phyloP scores from a whole-genome alignment of 345 rosid species.

The Salix arbutifolia region DNA sequence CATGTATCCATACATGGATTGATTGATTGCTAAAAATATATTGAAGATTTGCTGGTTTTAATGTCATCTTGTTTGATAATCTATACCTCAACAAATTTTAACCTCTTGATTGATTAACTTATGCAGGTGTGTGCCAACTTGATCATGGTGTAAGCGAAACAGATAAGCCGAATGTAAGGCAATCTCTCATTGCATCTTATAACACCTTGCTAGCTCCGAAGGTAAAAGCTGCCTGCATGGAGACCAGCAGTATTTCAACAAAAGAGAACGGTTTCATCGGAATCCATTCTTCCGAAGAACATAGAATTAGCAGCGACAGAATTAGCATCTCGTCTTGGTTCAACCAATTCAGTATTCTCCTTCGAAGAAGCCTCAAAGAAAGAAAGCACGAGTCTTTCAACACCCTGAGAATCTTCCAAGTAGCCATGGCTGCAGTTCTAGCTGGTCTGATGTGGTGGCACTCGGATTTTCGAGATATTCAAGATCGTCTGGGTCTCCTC shows the following conservation, averaged over 20 bases:
- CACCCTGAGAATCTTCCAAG: slow-evolving; percentile 72
- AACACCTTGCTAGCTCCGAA: slow-evolving; percentile 53
- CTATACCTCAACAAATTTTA: neutral
- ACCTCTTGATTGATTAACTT: neutral
- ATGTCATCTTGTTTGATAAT: neutral
- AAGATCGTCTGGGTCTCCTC: slow-evolving; percentile 83
- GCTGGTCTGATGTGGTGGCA: slow-evolving; percentile 95
- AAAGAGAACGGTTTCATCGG: slow-evolving; percentile 19
- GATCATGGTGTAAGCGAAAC: slow-evolving; percentile 49
- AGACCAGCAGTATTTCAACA: slow-evolving; percentile 6
- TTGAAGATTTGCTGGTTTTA: neutral
- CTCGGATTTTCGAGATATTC: slow-evolving; percentile 58
- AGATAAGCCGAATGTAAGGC: slow-evolving; percentile 65
- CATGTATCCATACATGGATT: too few species aligned
- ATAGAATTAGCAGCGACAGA: slow-evolving; percentile 4
- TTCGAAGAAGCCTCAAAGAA: slow-evolving; percentile 81
- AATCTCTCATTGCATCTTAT: slow-evolving; percentile 49
- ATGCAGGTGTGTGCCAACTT: slow-evolving; percentile 58
- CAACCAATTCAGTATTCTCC: slow-evolving; percentile 65
- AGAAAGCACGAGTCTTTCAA: slow-evolving; percentile 76
- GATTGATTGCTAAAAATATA: too few species aligned
- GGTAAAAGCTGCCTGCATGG: slow-evolving; percentile 51
- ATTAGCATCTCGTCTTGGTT: slow-evolving; percentile 49
- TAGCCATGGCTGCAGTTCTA: slow-evolving; percentile 56
- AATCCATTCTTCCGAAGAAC: slow-evolving; percentile 13